Conservation (phyloP, 352 stramenopile genomes). For the Pythium coloratum region DNA sequence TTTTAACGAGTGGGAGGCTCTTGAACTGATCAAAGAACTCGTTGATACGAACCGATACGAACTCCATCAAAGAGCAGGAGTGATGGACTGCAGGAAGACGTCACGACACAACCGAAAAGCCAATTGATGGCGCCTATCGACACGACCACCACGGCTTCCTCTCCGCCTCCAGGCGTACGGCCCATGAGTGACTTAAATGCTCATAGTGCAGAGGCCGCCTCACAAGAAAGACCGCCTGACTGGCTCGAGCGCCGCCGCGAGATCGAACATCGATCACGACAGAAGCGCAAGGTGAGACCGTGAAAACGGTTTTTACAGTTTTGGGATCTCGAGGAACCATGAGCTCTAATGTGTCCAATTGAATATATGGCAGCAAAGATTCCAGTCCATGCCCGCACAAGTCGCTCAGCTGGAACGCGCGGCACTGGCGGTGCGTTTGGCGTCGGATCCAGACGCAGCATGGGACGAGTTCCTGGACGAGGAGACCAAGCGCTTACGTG, state of each 20-base stretch:
- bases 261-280: not conserved
- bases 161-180: no score
- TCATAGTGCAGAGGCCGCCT: no score
- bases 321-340: not conserved
- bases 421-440: not conserved
- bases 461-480: constrained; percentile 18
- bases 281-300: constrained; percentile 1
- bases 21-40: no score
- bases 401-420: constrained; percentile 5
- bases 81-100: no score
- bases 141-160: no score
- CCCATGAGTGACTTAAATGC: no score
- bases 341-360: not conserved
- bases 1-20: no score
- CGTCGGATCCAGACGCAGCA: constrained; percentile 5
- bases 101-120: no score
- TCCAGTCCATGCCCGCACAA: not conserved
- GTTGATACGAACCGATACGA: not conserved
- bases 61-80: not conserved
- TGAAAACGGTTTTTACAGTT: not conserved
- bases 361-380: not conserved
- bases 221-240: not conserved
- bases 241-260: not conserved
- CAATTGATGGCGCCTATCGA: no score
- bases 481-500: not conserved